These are phyloP conservation scores for Aspergillus glaucus DNA, from an alignment of 2,329 filamentous ascomycete genomes.

Conservation along the genomic window DNA sequence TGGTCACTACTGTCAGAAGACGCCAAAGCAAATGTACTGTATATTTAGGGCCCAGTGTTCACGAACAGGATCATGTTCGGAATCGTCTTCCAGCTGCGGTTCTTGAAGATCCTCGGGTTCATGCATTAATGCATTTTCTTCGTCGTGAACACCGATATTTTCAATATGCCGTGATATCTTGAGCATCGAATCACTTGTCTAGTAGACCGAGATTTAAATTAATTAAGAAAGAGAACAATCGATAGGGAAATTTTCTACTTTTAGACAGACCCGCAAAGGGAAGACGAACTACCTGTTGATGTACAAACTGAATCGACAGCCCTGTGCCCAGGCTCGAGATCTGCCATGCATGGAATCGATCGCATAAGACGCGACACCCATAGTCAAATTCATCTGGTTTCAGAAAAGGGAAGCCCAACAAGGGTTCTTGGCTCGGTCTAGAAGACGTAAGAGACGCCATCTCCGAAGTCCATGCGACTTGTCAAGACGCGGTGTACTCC, in stretches of 20 bases:
- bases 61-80: constrained; percentile 26
- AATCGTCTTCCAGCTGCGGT: constrained; percentile 18
- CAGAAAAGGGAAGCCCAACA: constrained; percentile 54
- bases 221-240: neutral
- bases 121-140: constrained; percentile 6
- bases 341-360: constrained; percentile 48
- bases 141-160: constrained; percentile 2
- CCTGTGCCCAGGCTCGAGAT: constrained; percentile 51
- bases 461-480: constrained; percentile 8
- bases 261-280: neutral
- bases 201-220: constrained; percentile 6
- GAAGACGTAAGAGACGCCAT: constrained; percentile 1
- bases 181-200: constrained; percentile 22
- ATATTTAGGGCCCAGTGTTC: constrained; percentile 3
- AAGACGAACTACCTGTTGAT: constrained; percentile 21
- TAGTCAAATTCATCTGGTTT: constrained; percentile 57
- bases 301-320: constrained; percentile 21
- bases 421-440: constrained; percentile 1
- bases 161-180: constrained; percentile 24
- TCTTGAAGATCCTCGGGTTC: constrained; percentile 10
- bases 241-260: neutral
- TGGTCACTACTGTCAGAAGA: constrained; percentile 29
- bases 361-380: constrained; percentile 54
- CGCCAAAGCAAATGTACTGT: constrained; percentile 3
- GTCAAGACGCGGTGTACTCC: constrained; percentile 13